phyloP scores from a whole-genome alignment of 163 green algal genomes.

The Scenedesmus sp. region DNA sequence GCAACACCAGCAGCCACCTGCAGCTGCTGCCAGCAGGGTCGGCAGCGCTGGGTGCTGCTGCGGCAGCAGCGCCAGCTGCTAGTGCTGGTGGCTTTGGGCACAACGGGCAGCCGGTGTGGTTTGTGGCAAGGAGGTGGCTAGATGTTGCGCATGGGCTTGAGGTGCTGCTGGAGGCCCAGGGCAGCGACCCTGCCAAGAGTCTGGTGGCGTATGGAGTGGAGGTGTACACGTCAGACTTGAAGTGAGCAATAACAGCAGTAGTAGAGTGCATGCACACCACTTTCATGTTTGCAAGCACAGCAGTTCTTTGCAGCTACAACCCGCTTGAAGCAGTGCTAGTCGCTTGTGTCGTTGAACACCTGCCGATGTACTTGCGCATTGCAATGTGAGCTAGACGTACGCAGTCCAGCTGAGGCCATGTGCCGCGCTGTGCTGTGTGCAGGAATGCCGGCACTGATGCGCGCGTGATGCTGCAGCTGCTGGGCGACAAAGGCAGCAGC shows the following conservation, averaged over 20 bases:
- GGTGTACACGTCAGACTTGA: slow-evolving; percentile 67
- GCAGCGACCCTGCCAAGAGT: slow-evolving; percentile 38
- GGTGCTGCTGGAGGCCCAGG: slow-evolving; percentile 48
- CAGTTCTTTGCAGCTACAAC: too few species aligned
- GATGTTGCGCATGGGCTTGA: slow-evolving; percentile 52
- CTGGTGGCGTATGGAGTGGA: slow-evolving; percentile 52
- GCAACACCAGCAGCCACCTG: neutral
- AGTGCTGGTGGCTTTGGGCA: neutral
- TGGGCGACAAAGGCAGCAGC: slow-evolving; percentile 59
- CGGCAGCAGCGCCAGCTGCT: neutral
- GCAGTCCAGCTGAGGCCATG: neutral
- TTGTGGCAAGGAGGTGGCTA: slow-evolving; percentile 58
- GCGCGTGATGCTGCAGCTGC: slow-evolving; percentile 64
- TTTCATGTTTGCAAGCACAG: neutral
- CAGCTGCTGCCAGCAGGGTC: neutral
- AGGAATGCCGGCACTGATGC: slow-evolving; percentile 72
- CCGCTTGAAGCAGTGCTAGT: too few species aligned
- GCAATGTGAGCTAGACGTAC: neutral
- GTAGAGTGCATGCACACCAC: neutral
- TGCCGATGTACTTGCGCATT: neutral
- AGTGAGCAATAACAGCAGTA: slow-evolving; percentile 28
- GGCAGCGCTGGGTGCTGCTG: neutral
- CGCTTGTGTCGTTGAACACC: neutral
- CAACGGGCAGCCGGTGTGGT: slow-evolving; percentile 36
- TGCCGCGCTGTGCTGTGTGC: neutral